phyloP scores from a whole-genome alignment of 2,329 filamentous ascomycete genomes.

The Penicillium sp. region DNA sequence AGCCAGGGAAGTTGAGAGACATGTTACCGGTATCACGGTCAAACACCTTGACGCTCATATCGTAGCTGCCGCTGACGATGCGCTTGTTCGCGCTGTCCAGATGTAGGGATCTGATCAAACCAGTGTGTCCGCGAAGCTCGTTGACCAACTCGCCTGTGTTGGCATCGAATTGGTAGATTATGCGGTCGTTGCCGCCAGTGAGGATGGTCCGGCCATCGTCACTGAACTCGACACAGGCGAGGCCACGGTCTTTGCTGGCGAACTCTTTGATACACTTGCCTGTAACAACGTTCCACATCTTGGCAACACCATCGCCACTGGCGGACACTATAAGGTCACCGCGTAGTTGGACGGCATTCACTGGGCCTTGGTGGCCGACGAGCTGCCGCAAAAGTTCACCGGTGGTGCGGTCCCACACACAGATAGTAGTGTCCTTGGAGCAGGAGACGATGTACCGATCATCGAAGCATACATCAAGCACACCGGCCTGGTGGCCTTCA shows the following conservation, averaged over 20 bases:
- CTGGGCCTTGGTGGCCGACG: conserved; percentile 80
- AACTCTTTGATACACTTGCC: conserved; percentile 89
- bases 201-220: conserved; percentile 92
- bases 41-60: conserved; percentile 92
- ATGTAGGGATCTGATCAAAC: conserved; percentile 84
- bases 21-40: conserved; percentile 76
- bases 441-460: conserved; percentile 91
- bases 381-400: conserved; percentile 73
- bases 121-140: conserved; percentile 76
- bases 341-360: conserved; percentile 93
- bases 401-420: conserved; percentile 85
- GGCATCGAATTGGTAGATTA: conserved; percentile 94
- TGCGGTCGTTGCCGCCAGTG: conserved; percentile 90
- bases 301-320: conserved; percentile 87
- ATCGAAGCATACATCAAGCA: conserved; percentile 91
- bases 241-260: conserved; percentile 80
- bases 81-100: conserved; percentile 82
- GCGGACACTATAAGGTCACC: conserved; percentile 91
- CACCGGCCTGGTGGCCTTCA: conserved; percentile 74
- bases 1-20: conserved; percentile 82
- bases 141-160: conserved; percentile 80
- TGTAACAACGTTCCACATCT: conserved; percentile 90
- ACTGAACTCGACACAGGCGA: conserved; percentile 93
- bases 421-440: conserved; percentile 91
- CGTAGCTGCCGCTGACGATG: conserved; percentile 88